These are phyloP conservation scores for Dactylis glomerata DNA, from an alignment of 176 grass and related monocot genomes.

Conservation along the genomic window DNA sequence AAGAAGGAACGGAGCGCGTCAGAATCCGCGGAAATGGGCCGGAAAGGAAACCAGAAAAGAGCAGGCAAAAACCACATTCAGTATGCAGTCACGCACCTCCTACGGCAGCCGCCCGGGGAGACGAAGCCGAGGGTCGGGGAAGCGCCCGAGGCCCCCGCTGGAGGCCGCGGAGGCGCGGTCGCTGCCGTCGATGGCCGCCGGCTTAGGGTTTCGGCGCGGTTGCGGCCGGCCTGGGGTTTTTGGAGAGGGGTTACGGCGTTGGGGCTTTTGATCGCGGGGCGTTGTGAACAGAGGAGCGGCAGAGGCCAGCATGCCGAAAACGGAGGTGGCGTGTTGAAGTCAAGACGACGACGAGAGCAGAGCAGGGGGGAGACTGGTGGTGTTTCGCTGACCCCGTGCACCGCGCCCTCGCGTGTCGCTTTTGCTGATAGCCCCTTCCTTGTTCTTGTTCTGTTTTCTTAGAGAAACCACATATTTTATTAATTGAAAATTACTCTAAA, in stretches of 20 bases:
- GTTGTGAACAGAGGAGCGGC: neutral
- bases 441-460: too few relatives aligned
- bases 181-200: slow-evolving; percentile 5
- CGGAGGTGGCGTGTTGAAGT: too few relatives aligned
- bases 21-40: neutral
- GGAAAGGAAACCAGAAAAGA: neutral
- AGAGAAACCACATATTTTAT: too few relatives aligned
- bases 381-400: too few relatives aligned
- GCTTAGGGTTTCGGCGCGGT: slow-evolving; percentile 6
- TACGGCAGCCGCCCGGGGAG: neutral
- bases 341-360: too few relatives aligned
- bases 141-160: neutral
- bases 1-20: neutral
- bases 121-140: neutral
- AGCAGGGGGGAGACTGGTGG: too few relatives aligned
- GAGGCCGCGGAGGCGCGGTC: neutral
- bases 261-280: neutral
- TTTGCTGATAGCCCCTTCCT: too few relatives aligned
- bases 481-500: too few relatives aligned
- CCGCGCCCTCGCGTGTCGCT: too few relatives aligned
- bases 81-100: neutral
- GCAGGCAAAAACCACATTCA: slow-evolving; percentile 1
- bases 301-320: neutral
- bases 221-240: neutral
- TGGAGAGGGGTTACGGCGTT: neutral